phyloP scores from a whole-genome alignment of 1,139 yeast species.

The Sugiyamaella sp. region DNA sequence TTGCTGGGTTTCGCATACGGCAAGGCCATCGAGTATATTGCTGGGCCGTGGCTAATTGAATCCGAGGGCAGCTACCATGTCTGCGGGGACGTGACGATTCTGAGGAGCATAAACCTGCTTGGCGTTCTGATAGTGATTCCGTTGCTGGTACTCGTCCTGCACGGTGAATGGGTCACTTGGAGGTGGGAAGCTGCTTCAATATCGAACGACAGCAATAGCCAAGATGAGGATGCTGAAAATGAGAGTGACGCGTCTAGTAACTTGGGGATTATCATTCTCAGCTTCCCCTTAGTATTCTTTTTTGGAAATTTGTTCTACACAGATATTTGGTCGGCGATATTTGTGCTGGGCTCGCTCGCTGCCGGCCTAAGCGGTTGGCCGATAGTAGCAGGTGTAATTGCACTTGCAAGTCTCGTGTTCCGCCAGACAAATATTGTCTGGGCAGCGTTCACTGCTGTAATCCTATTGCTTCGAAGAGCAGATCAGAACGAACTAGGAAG shows the following conservation, averaged over 20 bases:
- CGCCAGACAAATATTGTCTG: constrained; percentile 93
- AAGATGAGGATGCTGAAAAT: constrained; percentile 40
- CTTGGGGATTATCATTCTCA: constrained; percentile 41
- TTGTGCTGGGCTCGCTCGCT: constrained; percentile 57
- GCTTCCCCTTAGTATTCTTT: constrained; percentile 72
- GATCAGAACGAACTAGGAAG: neutral
- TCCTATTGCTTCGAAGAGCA: constrained; percentile 11
- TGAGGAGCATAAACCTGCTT: constrained; percentile 34
- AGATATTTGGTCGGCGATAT: constrained; percentile 85
- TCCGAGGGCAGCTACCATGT: constrained; percentile 27
- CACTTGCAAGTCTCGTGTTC: constrained; percentile 53
- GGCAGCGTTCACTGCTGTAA: constrained; percentile 60
- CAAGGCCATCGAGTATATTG: constrained; percentile 37
- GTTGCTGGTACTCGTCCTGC: constrained; percentile 34
- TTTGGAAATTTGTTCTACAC: constrained; percentile 85
- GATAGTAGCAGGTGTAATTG: constrained; percentile 30
- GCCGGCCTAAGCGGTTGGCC: constrained; percentile 37
- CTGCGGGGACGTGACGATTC: constrained; percentile 32
- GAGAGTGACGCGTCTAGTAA: constrained; percentile 16
- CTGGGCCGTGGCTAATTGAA: constrained; percentile 13
- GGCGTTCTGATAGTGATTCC: constrained; percentile 63
- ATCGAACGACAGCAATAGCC: neutral
- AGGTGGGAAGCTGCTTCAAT: neutral
- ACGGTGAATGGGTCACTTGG: constrained; percentile 8
- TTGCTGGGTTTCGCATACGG: constrained; percentile 58